Base-by-base conservation (phyloP, 1,139 yeast genomes). In the Barnettozyma hawaiiensis region DNA sequence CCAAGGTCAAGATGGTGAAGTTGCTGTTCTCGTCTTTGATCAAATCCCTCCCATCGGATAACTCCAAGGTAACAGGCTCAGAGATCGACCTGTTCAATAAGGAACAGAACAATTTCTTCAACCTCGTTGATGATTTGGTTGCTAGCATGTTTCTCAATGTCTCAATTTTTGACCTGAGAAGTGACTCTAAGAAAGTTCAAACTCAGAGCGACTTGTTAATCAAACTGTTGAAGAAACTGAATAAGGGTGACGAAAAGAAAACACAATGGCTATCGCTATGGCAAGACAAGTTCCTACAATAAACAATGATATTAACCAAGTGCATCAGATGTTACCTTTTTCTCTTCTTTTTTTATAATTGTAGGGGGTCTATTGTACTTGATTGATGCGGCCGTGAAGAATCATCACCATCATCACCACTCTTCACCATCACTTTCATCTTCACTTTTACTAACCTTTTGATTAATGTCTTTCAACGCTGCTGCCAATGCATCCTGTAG, bases 401-500 rank as follows among this genome's bases (percentile, higher is more conserved):
- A n/a, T n/a, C n/a, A n/a, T n/a, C n/a, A 26, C 9, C n/a, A 7
- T n/a, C 16, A 16, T 54, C 63, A 78, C 83, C 83, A 78, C 40
- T 78, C 85, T 49, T 78, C 85, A 31, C 76, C 79, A 42, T 80
- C 84, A 48, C 86, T 95, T 52, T 90, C 97, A 51, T 85, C 95
- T 54, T 87, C 96, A 55, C 90, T 83, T 31, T 75, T 79, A 2
- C 89, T 77, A 9, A 90, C 95, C 60, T 86, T 87, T 27, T 75
- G 78, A 66, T 90, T 90, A 56, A 97, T 75, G 48, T 79, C 76
- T 54, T 73, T 84, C 52, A 90, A 71, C 1, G 97, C 97, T 22
- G 84, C 85, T 4, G 95, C 90, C 43, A 90, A 69, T 0, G 96
- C 96, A 62, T 85, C 95, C 0, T 96, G 96, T 42, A 89, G 67